These are phyloP conservation scores for Calonectria leucothoes DNA, from an alignment of 2,329 filamentous ascomycete species.

Conservation along the genomic window DNA sequence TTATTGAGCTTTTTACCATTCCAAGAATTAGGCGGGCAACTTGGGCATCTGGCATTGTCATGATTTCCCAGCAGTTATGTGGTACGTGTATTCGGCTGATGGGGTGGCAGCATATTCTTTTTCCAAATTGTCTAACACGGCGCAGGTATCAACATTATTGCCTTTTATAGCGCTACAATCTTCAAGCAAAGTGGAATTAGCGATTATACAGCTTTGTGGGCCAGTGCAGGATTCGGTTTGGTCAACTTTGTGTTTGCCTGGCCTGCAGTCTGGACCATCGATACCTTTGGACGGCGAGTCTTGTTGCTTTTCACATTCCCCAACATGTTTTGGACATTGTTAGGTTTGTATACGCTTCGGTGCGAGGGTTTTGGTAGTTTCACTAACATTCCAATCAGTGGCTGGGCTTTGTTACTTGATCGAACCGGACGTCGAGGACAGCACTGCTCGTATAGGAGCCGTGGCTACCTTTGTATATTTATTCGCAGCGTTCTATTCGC, in stretches of 20 bases:
- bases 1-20: slow-evolving; percentile 68
- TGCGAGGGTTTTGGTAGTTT: neutral
- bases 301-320: slow-evolving; percentile 73
- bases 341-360: slow-evolving; percentile 43
- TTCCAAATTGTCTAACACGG: neutral
- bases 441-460: slow-evolving; percentile 59
- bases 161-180: slow-evolving; percentile 61
- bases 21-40: slow-evolving; percentile 71
- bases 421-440: slow-evolving; percentile 43
- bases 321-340: slow-evolving; percentile 70
- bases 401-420: slow-evolving; percentile 51
- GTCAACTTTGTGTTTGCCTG: slow-evolving; percentile 73
- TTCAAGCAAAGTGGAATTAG: slow-evolving; percentile 56
- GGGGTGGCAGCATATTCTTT: neutral
- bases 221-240: slow-evolving; percentile 59
- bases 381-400: slow-evolving; percentile 29
- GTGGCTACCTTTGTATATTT: slow-evolving; percentile 72
- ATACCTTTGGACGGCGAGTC: slow-evolving; percentile 70
- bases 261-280: slow-evolving; percentile 73
- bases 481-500: slow-evolving; percentile 73
- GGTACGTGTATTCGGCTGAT: slow-evolving; percentile 44
- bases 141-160: slow-evolving; percentile 57
- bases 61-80: slow-evolving; percentile 74
- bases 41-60: slow-evolving; percentile 74
- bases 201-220: slow-evolving; percentile 52